Percentiles rank a stretch among this genome's conserved stretches.
Conservation (phyloP, 306 rosid genomes). For the Pyrus bretschneideri region DNA sequence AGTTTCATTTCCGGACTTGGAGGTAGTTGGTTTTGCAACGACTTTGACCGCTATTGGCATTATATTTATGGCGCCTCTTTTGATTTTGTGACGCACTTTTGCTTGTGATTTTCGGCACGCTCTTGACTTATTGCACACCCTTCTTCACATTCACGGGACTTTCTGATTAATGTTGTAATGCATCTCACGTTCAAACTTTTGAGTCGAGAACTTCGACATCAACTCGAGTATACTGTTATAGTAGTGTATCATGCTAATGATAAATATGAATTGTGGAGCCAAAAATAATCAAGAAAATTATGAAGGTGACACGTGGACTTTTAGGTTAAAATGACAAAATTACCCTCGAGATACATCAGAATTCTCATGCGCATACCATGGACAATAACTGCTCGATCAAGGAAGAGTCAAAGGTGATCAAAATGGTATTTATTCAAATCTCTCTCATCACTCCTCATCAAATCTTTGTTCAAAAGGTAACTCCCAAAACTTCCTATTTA, state of each 20-base stretch:
- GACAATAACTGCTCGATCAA: too few species aligned
- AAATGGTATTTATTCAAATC: too few species aligned
- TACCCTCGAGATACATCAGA: rapidly evolving
- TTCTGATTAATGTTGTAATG: background rate
- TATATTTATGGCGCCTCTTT: background rate
- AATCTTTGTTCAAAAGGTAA: too few species aligned
- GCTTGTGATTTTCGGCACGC: background rate
- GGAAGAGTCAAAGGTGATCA: too few species aligned
- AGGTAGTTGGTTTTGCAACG: constrained; percentile 17
- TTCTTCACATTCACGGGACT: background rate
- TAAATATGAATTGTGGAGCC: rapidly evolving
- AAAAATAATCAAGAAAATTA: too few species aligned
- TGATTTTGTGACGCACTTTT: background rate
- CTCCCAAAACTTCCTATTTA: too few species aligned
- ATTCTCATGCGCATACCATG: too few species aligned
- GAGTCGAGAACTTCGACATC: background rate
- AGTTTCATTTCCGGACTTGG: background rate
- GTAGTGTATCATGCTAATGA: too few species aligned
- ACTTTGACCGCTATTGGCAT: background rate
- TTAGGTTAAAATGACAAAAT: too few species aligned
- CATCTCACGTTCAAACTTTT: background rate
- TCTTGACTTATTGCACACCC: background rate
- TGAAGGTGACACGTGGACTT: too few species aligned
- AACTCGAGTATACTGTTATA: too few species aligned
- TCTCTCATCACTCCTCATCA: too few species aligned